Conservation (phyloP, 2,329 filamentous ascomycete species). For the Cladosporium sp. region DNA sequence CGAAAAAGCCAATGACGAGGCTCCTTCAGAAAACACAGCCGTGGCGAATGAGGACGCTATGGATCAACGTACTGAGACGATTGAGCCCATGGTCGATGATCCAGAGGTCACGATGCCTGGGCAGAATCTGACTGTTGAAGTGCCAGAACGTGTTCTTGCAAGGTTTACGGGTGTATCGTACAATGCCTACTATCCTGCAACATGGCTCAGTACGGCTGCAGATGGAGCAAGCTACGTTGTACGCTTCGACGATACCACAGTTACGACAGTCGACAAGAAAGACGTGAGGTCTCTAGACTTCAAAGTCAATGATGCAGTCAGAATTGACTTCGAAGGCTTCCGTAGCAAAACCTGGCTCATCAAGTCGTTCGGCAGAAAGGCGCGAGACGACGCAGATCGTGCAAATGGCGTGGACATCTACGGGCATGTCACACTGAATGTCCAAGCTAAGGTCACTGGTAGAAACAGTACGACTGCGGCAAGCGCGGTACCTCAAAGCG, state of each 20-base stretch:
- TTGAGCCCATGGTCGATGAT: neutral
- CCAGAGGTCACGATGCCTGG: neutral
- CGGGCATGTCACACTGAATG: slow-evolving; percentile 37
- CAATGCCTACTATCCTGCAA: slow-evolving; percentile 57
- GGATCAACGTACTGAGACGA: neutral
- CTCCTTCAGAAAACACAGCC: neutral
- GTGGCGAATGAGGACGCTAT: neutral
- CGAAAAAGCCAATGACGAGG: neutral
- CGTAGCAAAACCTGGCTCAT: slow-evolving; percentile 43
- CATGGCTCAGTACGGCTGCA: slow-evolving; percentile 47
- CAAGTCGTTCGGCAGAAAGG: slow-evolving; percentile 38
- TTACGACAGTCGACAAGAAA: slow-evolving; percentile 36
- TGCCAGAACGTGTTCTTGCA: slow-evolving; percentile 53
- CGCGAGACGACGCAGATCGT: slow-evolving; percentile 24
- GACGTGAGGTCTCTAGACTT: slow-evolving; percentile 43
- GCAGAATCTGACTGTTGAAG: neutral
- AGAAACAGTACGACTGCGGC: slow-evolving; percentile 33
- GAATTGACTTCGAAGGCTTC: slow-evolving; percentile 43
- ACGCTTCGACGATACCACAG: slow-evolving; percentile 46
- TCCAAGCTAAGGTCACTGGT: slow-evolving; percentile 35
- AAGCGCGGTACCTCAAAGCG: slow-evolving; percentile 8
- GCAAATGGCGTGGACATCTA: slow-evolving; percentile 38
- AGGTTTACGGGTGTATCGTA: slow-evolving; percentile 48
- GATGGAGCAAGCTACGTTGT: slow-evolving; percentile 41
- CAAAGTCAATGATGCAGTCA: slow-evolving; percentile 42